Evolutionary conservation across 176 grass and related monocot species (phyloP).

Genomic region (Cymbopogon citratus): DNA sequence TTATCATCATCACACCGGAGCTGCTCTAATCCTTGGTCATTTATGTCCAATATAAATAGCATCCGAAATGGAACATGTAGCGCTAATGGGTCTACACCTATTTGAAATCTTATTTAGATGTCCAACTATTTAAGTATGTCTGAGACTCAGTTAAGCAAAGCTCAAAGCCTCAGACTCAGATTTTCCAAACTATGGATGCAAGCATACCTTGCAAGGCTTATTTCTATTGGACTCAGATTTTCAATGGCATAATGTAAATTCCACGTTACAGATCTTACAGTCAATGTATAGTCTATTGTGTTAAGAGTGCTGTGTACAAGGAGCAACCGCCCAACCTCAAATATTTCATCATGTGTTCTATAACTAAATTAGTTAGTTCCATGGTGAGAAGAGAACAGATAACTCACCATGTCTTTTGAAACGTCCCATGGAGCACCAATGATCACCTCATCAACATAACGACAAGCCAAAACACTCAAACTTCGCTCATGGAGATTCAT

Average conservation of each 20-base stretch:
- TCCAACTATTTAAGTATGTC: not conserved
- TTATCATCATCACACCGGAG: too few species aligned
- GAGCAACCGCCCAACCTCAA: not conserved
- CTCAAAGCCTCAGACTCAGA: slow-evolving; percentile 4
- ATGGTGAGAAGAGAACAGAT: not conserved
- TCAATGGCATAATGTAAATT: not conserved
- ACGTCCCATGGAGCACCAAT: slow-evolving; percentile 92
- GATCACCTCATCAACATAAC: slow-evolving; percentile 97
- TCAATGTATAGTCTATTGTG: not conserved
- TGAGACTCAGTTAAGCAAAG: slow-evolving; percentile 4
- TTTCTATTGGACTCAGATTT: not conserved
- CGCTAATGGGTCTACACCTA: not conserved
- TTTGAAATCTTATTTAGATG: slow-evolving; percentile 19
- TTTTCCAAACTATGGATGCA: not conserved
- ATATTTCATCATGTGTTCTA: not conserved
- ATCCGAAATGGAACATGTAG: not conserved
- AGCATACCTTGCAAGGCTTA: not conserved
- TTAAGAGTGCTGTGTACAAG: not conserved
- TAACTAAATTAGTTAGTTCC: not conserved
- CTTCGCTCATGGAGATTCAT: slow-evolving; percentile 96
- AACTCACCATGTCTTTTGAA: slow-evolving; percentile 90
- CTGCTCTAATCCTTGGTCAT: not conserved
- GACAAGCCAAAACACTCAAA: slow-evolving; percentile 93
- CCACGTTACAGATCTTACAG: not conserved
- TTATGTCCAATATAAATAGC: slow-evolving; percentile 16